Base-by-base conservation (phyloP, 1,139 yeast species). In the Sugiyamaella castrensis region DNA sequence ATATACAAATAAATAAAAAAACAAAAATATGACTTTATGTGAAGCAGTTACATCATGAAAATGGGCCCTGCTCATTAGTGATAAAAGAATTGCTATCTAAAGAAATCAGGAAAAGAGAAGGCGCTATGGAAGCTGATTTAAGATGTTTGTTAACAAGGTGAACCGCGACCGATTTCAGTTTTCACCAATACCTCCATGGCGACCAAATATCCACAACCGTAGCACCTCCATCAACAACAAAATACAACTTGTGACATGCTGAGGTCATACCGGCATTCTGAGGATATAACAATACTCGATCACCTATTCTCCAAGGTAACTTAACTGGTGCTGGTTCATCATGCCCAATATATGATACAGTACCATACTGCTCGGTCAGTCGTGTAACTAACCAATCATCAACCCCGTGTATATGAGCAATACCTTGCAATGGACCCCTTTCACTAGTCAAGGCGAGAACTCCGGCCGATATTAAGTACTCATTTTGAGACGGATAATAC, bases 231-330 rank as follows among this genome's bases (percentile, higher is more conserved):
- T 79, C 80, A 11, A 79, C 70, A 1, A 81, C 69, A 61, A 69
- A 83, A 64, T 73, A 82, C 69, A 78, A 78, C 4, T 80, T 79
- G 63, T 75, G 82, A 31, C 80, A 71, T 1, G 83, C 81, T 37
- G 85, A 84, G 0, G 86, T 76, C 49, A 85, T 84, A 64, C 92
- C 84, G 10, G 81, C 72, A 62, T 85, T 92, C 60, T 85, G 91
- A 1, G 91, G 89, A 29, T 76, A 57, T 30, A 85, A 69, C 33
- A 70, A 68, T 7, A 84, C 71, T 44, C 75, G 73, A 2, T 82
- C 76, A 1, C 88, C 84, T 46, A 74, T 57, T 33, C 81, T 32
- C 54, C 60, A 59, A 77, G 54, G 81, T n/a, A 50, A 75, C 73
- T 2, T 65, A 63, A n/a, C 49, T 44, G 29, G 77, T 56, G 30